Evolutionary conservation across 1,139 yeast genomes (phyloP).

Genomic region (Pichia sp.): DNA sequence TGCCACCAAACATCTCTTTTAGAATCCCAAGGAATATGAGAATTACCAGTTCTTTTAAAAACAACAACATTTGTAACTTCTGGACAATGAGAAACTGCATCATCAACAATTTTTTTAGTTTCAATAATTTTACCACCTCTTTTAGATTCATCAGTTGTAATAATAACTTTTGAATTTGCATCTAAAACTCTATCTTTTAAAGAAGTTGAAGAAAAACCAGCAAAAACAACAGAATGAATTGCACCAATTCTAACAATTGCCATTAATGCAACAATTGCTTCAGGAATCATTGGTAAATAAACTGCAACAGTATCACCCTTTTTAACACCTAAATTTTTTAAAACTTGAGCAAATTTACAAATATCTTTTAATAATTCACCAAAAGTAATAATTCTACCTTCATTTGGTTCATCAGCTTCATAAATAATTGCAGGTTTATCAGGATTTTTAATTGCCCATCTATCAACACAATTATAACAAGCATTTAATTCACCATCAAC

Average conservation of each 20-base stretch:
- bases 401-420: slow-evolving; percentile 72
- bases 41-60: slow-evolving; percentile 65
- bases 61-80: slow-evolving; percentile 64
- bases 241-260: slow-evolving; percentile 80
- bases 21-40: slow-evolving; percentile 54
- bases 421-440: slow-evolving; percentile 70
- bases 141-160: slow-evolving; percentile 75
- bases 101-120: slow-evolving; percentile 78
- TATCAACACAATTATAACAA: slow-evolving; percentile 69
- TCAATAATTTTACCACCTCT: slow-evolving; percentile 81
- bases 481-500: slow-evolving; percentile 74
- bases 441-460: slow-evolving; percentile 70
- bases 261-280: slow-evolving; percentile 64
- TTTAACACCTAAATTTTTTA: slow-evolving; percentile 59
- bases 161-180: slow-evolving; percentile 66
- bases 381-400: slow-evolving; percentile 59
- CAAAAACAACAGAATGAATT: slow-evolving; percentile 76
- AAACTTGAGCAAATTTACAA: slow-evolving; percentile 63
- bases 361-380: slow-evolving; percentile 68
- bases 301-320: slow-evolving; percentile 86
- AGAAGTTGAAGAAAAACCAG: slow-evolving; percentile 75
- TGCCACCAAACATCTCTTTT: slow-evolving; percentile 80
- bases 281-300: slow-evolving; percentile 83
- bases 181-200: slow-evolving; percentile 71
- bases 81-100: slow-evolving; percentile 67